phyloP scores from a whole-genome alignment of 2,329 filamentous ascomycete species.

The Dactylellina sp. region DNA sequence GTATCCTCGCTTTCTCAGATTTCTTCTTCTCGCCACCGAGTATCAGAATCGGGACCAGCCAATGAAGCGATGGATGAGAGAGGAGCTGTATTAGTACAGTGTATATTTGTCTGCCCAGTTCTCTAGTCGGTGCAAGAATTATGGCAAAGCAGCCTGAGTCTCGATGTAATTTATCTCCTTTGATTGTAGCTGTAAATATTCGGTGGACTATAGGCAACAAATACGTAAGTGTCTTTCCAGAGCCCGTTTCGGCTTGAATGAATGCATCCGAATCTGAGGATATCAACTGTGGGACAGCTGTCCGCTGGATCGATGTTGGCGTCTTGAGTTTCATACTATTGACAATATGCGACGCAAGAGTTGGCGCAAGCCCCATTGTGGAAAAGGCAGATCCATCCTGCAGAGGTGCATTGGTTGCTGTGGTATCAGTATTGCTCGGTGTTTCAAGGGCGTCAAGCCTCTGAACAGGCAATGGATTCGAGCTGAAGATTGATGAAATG shows the following conservation, averaged over 20 bases:
- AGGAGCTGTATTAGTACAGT: slow-evolving; percentile 71
- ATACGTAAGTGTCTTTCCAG: slow-evolving; percentile 97
- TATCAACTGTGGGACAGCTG: slow-evolving; percentile 82
- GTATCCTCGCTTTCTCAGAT: slow-evolving; percentile 70
- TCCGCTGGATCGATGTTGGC: slow-evolving; percentile 94
- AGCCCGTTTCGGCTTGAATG: slow-evolving; percentile 95
- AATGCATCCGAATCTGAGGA: slow-evolving; percentile 89
- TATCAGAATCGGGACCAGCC: slow-evolving; percentile 91
- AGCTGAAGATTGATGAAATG: slow-evolving; percentile 91
- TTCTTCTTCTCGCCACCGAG: slow-evolving; percentile 79
- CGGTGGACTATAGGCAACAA: slow-evolving; percentile 90
- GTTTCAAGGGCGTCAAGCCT: slow-evolving; percentile 63
- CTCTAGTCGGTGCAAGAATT: slow-evolving; percentile 90
- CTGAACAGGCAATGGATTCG: slow-evolving; percentile 81
- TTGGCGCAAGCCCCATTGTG: slow-evolving; percentile 82
- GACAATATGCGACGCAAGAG: slow-evolving; percentile 82
- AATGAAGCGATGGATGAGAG: slow-evolving; percentile 78
- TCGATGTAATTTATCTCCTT: slow-evolving; percentile 73
- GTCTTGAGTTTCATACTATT: slow-evolving; percentile 88
- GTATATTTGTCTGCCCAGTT: slow-evolving; percentile 93
- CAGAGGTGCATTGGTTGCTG: slow-evolving; percentile 90
- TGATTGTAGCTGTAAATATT: slow-evolving; percentile 71
- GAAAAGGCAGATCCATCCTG: slow-evolving; percentile 86
- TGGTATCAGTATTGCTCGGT: slow-evolving; percentile 69
- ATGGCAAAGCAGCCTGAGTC: slow-evolving; percentile 93